Evolutionary conservation across 805 yeast species (phyloP), one percentile per base, ranked within the genome.

Genomic region (Zygosaccharomyces bisporus): DNA sequence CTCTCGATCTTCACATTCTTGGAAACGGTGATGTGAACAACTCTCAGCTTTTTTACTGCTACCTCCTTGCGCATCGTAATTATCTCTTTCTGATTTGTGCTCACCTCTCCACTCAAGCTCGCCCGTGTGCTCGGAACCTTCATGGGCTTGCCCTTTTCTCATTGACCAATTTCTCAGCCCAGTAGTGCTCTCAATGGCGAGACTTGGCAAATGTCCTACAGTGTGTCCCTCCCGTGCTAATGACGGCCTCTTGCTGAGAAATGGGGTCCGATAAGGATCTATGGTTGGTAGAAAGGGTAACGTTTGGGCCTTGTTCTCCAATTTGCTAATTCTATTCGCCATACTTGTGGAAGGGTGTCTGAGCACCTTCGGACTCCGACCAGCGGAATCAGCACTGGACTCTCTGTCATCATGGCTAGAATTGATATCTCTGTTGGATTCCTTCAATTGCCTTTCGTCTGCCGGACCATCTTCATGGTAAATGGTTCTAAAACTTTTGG

Each of bases 401-500:
- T 8, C 18, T 12, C 30, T 17, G 12, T 21, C 24, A n/a, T 16
- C 23, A 17, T 14, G 6, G 21, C 9, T 14, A 25, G 19, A 3
- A 24, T 9, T 17, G 41, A 21, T 30, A 25, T 33, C 35, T 29
- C 27, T 34, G 16, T 5, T 25, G 20, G 19, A 25, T 37, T 24
- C 23, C 2, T 16, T 10, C 32, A 19, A 14, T 6, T 10, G 13
- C 20, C 12, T 24, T 25, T 25, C 21, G 21, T 12, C 23, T 2
- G 7, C 32, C 7, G 13, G 9, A 14, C 10, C 14, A n/a, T 34
- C 34, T 20, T 32, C 33, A 12, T 43, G 34, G 25, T 54, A 50
- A 4, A 49, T 19, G 6, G 45, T 35, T 21, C 46, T 44, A 25
- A 52, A 49, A 7, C 52, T 53, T 32, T 54, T 36, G 9, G 18